Percentiles rank a stretch among this genome's conserved stretches.
These are phyloP conservation scores for Priceomyces medius DNA, from an alignment of 805 yeast genomes.

Conservation along the genomic window DNA sequence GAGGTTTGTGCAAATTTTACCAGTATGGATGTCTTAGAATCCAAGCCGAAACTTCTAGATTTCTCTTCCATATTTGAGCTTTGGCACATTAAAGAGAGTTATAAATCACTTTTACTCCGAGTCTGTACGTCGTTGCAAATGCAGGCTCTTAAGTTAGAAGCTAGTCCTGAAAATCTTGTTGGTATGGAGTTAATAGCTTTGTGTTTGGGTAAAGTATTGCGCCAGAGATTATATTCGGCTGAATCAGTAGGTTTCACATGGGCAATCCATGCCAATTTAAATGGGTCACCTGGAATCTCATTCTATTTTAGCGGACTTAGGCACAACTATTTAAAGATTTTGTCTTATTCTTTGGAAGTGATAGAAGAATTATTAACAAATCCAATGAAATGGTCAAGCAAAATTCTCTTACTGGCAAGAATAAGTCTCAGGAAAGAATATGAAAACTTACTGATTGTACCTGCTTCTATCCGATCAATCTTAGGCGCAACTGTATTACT, in stretches of 20 bases:
- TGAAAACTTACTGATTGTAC: conserved; percentile 38
- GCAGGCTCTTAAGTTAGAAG: conserved; percentile 10
- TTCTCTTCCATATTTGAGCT: conserved; percentile 40
- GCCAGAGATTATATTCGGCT: conserved; percentile 49
- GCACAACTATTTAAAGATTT: conserved; percentile 34
- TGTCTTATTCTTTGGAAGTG: conserved; percentile 31
- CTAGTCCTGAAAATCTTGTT: conserved; percentile 39
- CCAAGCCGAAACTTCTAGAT: conserved; percentile 22
- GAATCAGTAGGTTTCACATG: conserved; percentile 57
- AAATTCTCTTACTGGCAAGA: conserved; percentile 45
- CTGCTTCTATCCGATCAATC: conserved; percentile 49
- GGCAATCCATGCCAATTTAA: conserved; percentile 53
- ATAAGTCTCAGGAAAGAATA: conserved; percentile 48
- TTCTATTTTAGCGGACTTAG: conserved; percentile 56
- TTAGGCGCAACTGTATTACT: conserved; percentile 50
- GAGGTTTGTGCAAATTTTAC: conserved; percentile 21
- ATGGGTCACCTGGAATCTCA: conserved; percentile 53
- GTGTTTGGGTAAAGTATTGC: conserved; percentile 41
- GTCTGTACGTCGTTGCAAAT: conserved; percentile 48
- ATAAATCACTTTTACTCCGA: conserved; percentile 24
- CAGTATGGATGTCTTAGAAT: background rate
- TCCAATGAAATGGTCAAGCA: conserved; percentile 18
- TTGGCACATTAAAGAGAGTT: conserved; percentile 48
- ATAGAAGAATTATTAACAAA: conserved; percentile 20
- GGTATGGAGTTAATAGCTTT: conserved; percentile 55